Conservation (phyloP, 441 rosid genomes). For the Populus hybrid region DNA sequence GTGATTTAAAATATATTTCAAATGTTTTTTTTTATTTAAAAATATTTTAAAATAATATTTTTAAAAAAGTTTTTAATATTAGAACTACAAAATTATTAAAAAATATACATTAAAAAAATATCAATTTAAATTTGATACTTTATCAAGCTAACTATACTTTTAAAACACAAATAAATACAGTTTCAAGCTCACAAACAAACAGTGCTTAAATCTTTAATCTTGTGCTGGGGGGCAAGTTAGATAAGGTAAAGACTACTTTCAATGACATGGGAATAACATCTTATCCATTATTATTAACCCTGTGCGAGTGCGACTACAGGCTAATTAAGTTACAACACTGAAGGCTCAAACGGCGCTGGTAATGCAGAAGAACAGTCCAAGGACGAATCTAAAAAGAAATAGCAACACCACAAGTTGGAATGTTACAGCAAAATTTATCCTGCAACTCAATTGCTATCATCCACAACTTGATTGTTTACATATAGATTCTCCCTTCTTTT, state of each 20-base stretch:
- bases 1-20: too few relatives aligned
- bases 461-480: slow-evolving; percentile 56
- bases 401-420: not conserved
- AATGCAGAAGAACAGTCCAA: slow-evolving; percentile 15
- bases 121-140: too few relatives aligned
- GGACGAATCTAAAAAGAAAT: slow-evolving; percentile 12
- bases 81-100: too few relatives aligned
- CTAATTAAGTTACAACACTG: slow-evolving; percentile 19
- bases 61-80: too few relatives aligned
- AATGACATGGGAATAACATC: not conserved
- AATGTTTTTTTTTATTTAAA: too few relatives aligned
- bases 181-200: too few relatives aligned
- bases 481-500: slow-evolving; percentile 66
- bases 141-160: not conserved
- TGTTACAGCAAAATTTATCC: not conserved
- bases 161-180: not conserved
- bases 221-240: not conserved
- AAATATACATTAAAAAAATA: too few relatives aligned
- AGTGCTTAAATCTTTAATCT: not conserved
- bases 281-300: not conserved
- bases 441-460: slow-evolving; percentile 21
- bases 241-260: not conserved
- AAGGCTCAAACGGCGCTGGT: slow-evolving; percentile 18
- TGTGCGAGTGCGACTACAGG: not conserved
- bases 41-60: not conserved